Percentiles rank a stretch among this genome's conserved stretches.
Evolutionary conservation across 2,329 filamentous ascomycete genomes (phyloP).

Genomic region (Venturia carpophila): DNA sequence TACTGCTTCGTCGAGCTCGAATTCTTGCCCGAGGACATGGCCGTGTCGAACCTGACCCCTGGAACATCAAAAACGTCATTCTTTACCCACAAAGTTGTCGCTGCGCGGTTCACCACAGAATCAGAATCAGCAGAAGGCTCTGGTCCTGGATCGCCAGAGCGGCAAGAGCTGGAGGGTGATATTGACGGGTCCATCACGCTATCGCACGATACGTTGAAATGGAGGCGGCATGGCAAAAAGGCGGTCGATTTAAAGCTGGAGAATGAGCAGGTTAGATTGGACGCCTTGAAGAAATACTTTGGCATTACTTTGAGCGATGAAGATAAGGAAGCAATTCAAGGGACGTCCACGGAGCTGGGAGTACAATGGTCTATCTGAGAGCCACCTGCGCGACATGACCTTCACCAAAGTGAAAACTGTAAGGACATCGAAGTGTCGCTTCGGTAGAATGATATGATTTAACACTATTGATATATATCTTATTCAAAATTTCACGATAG

Average conservation of each 20-base stretch:
- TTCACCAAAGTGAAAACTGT: no score
- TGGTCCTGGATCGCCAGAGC: neutral
- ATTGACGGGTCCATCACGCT: constrained; percentile 34
- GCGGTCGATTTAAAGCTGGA: constrained; percentile 33
- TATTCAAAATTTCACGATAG: no score
- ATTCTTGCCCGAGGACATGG: constrained; percentile 54
- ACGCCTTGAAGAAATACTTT: constrained; percentile 38
- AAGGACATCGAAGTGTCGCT: no score
- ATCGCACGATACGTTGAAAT: constrained; percentile 39
- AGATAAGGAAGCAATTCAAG: constrained; percentile 30
- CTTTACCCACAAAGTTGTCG: constrained; percentile 48
- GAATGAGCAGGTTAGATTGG: constrained; percentile 37
- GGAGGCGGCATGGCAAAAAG: constrained; percentile 38
- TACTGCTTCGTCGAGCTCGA: constrained; percentile 62
- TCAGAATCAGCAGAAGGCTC: constrained; percentile 20
- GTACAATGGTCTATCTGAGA: constrained; percentile 5
- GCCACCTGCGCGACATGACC: neutral
- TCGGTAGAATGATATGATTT: no score
- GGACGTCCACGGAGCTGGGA: neutral
- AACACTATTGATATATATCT: no score
- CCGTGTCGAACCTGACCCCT: constrained; percentile 51
- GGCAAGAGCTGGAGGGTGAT: constrained; percentile 6
- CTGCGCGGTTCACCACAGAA: constrained; percentile 46
- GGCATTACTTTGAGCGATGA: constrained; percentile 34
- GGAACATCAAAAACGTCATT: constrained; percentile 41